Percentiles rank a stretch among this genome's conserved stretches.
These are phyloP conservation scores for Spatholobus suberectus DNA, from an alignment of 306 rosid species.

Conservation along the genomic window DNA sequence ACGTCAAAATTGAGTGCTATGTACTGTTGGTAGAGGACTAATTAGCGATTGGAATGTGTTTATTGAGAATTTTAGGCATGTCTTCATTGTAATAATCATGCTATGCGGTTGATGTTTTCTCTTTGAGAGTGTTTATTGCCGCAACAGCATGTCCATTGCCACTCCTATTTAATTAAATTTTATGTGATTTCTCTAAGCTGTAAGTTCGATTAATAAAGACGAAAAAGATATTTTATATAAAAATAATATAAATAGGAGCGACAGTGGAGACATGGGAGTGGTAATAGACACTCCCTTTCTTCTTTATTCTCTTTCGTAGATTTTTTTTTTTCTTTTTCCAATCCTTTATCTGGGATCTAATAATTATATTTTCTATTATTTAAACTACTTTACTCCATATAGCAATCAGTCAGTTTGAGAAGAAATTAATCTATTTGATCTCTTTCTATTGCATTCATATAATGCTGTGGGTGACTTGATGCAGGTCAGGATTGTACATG, in stretches of 20 bases:
- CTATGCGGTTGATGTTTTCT: neutral
- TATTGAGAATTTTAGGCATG: constrained; percentile 5
- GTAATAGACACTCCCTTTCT: neutral
- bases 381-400: neutral
- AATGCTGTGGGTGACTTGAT: constrained; percentile 28
- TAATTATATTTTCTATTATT: neutral
- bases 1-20: neutral
- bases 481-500: constrained; percentile 86
- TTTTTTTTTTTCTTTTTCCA: neutral
- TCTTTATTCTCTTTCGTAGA: neutral
- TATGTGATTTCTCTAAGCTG: neutral
- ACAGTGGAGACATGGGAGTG: neutral
- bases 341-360: neutral
- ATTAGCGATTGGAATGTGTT: constrained; percentile 6
- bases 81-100: neutral
- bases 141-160: neutral
- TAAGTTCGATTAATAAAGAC: neutral
- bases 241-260: neutral
- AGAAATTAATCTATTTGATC: neutral
- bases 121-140: neutral
- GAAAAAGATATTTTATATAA: neutral
- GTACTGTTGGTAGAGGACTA: neutral
- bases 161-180: neutral
- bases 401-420: constrained; percentile 6
- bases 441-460: neutral